Evolutionary conservation across 352 stramenopile genomes (phyloP), one percentile per base, ranked within the genome.

Genomic region (Globisporangium orthogonon): DNA sequence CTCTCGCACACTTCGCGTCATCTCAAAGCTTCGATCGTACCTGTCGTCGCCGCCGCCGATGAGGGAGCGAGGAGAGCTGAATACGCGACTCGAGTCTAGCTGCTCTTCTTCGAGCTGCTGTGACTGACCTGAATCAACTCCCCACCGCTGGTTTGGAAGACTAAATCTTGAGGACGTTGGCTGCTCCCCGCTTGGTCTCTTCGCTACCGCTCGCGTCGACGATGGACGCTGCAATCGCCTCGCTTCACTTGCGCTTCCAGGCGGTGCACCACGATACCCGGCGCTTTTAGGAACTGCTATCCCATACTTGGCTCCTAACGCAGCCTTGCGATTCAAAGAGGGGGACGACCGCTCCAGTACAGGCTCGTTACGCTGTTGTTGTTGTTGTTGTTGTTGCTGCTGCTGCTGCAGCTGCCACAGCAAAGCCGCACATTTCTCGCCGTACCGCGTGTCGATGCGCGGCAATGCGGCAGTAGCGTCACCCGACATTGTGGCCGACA

Each of bases 361-460:
- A 14, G 15, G 5, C 2, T 61, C 48, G 7, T 31, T 14, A 17
- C 17, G 37, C 0, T 43, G 37, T 4, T 43, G 37, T 43, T 43
- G 37, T 4, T 43, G 37, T 14, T 40, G 33, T 9, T 43, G 37
- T 14, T 43, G 37, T 3, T 43, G 37, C 11, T 43, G 37, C 37
- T 43, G 52, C 14, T 54, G 45, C 35, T 45, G 40, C 0, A 61
- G 37, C n/a, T 61, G 55, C 29, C 47, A 55, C 17, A 61, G 29
- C 0, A 51, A 9, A n/a, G 47, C 56, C 5, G 47, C 39, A 13
- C 48, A 51, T 35, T 61, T 61, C 17, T 61, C 56, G 13, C 39
- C 56, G 7, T 61, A 56, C 14, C 56, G 48, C 39, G 43, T 61
- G 47, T 55, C 31, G 48, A 61, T 61, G 31, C 56, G n/a, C 9